Base-by-base conservation (phyloP, 2,329 filamentous ascomycete species). In the Colletotrichum lindemuthianum region DNA sequence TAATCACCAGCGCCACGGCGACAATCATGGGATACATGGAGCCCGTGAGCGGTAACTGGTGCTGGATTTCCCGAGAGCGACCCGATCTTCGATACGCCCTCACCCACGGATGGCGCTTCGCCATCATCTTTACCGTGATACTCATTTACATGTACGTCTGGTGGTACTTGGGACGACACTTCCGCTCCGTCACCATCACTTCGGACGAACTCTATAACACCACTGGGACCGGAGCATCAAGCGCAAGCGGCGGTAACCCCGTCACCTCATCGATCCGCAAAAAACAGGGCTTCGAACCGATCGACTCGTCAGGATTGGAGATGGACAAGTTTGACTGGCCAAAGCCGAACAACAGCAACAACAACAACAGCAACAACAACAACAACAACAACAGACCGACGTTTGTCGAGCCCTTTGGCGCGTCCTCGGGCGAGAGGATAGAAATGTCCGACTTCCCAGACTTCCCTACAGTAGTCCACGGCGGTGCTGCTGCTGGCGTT, bases 31-130 rank as follows among this genome's bases (percentile, higher is more conserved):
- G 72, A 32, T 66, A 77, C 74, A 65, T 65, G 32, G 8, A 65
- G 9, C 63, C 63, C 12, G 77, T 81, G 2, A 79, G 78, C 4
- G 80, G 80, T 0, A 82, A 82, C 61, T 83, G 81, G 80, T 82
- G 81, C 69, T 83, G 81, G 81, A 82, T 83, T 63, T 70, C 74
- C 11, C 66, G 71, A 11, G 67, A 72, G 2, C 70, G 75, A n/a
- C 68, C 72, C 33, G 76, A 75, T 11, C 72, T 81, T n/a, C 77
- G 81, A 33, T 83, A 82, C 61, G 75, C 71, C 2, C 72, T 83
- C 52, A 79, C 78, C 0, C 80, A 83, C 60, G 79, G 76, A 44
- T 82, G 80, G 80, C 77, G 81, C 6, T 75, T 82, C 53, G 72
- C 74, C 13, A 78, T 82, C 43, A 79, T 82, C 54, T 65, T 78